Evolutionary conservation across 345 rosid species (phyloP).

Genomic region (Hirschfeldia incana): DNA sequence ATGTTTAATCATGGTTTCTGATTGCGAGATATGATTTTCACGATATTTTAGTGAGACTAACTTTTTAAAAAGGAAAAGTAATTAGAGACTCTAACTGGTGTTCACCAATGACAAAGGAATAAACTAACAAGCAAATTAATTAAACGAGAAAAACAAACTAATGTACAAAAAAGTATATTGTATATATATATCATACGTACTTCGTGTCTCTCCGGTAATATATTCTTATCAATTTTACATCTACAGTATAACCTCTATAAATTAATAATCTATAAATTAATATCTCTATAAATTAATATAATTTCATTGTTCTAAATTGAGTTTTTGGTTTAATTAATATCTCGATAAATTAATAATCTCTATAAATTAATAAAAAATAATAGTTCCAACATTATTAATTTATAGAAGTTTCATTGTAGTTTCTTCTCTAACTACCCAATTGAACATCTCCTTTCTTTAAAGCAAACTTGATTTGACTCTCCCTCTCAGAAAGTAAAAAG

Average conservation of each 20-base stretch:
- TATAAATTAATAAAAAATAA: no score
- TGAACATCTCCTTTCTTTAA: no score
- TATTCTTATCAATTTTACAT: slow-evolving; percentile 2
- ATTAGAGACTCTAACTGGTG: neutral
- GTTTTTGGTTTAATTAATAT: no score
- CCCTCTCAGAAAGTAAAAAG: no score
- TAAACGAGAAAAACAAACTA: neutral
- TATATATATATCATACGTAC: neutral
- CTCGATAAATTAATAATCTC: no score
- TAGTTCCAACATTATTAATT: no score
- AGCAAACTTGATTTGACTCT: no score
- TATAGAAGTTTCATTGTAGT: no score
- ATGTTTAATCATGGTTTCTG: neutral
- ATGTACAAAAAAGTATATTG: neutral
- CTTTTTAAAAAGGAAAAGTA: neutral
- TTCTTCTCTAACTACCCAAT: no score
- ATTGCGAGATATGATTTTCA: neutral
- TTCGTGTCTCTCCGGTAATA: neutral
- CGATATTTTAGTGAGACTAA: neutral
- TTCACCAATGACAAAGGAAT: neutral
- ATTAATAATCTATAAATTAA: no score
- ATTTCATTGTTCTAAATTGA: no score
- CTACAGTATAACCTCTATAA: neutral
- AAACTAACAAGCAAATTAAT: neutral
- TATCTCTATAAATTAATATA: no score